These are phyloP conservation scores for Alloteropsis angusta DNA, from an alignment of 202 grass and related monocot genomes.

Conservation along the genomic window DNA sequence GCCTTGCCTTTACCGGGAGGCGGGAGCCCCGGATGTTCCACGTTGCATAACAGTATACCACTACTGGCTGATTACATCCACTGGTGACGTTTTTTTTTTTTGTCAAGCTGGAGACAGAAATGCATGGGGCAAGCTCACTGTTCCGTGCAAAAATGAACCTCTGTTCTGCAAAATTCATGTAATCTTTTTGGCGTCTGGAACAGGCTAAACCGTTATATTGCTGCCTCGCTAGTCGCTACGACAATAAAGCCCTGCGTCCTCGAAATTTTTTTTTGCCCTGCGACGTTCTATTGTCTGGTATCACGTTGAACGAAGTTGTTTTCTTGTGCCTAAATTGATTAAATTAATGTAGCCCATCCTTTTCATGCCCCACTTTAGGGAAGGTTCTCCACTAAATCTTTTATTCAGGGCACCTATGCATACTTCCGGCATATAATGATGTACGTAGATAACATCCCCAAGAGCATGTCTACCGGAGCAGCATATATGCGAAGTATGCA, in stretches of 20 bases:
- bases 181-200: not conserved
- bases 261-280: too few species aligned
- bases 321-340: not conserved
- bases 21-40: not conserved
- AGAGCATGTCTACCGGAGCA: not conserved
- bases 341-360: not conserved
- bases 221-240: not conserved
- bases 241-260: not conserved
- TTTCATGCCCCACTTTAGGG: not conserved
- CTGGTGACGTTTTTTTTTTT: not conserved
- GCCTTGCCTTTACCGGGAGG: not conserved
- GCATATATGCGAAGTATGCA: too few species aligned
- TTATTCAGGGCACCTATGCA: not conserved
- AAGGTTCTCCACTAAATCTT: not conserved
- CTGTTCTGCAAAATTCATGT: too few species aligned
- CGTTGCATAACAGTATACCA: not conserved
- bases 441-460: not conserved
- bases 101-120: not conserved
- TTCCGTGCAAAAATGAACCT: not conserved
- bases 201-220: not conserved
- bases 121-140: not conserved
- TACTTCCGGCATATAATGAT: not conserved
- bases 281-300: not conserved
- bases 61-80: not conserved
- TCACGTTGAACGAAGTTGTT: conserved; percentile 25